Percentiles rank a stretch among this genome's conserved stretches.
phyloP scores from a whole-genome alignment of 768 basidiomycete genomes.

The Lactifluus echinatus region DNA sequence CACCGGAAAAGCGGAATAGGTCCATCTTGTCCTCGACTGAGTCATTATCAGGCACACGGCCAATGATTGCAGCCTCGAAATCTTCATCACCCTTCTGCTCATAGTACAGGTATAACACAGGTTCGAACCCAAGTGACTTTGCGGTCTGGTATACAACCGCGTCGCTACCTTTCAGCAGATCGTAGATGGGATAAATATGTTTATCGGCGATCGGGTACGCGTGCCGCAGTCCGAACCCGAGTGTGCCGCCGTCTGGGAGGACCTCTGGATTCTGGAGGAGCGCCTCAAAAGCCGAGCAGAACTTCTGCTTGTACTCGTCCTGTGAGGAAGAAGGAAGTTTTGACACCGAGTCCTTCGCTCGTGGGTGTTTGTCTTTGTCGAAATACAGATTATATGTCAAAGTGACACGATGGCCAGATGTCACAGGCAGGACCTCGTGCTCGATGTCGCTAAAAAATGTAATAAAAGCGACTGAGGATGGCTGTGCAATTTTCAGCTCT shows the following conservation, averaged over 20 bases:
- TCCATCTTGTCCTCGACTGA: neutral
- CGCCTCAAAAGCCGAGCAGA: neutral
- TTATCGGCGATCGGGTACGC: neutral
- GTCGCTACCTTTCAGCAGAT: conserved; percentile 2
- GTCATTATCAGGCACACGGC: neutral
- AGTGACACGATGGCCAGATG: too few species aligned
- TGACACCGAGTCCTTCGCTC: neutral
- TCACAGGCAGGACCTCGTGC: conserved; percentile 37
- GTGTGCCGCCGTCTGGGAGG: neutral
- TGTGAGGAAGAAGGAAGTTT: neutral
- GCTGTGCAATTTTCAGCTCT: conserved; percentile 12
- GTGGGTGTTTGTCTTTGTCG: conserved; percentile 20
- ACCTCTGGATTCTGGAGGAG: neutral
- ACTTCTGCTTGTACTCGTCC: neutral
- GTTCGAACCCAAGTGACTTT: neutral
- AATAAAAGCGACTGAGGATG: conserved; percentile 28
- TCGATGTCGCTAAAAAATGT: conserved; percentile 40
- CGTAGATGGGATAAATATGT: neutral
- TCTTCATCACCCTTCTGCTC: neutral
- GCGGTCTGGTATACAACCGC: neutral
- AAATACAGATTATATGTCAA: too few species aligned
- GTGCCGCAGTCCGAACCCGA: neutral
- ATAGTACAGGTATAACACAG: conserved; percentile 1
- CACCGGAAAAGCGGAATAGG: neutral
- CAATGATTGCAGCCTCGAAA: neutral